Conservation (phyloP, 257 asterid species). For the Salvia miltiorrhiza region DNA sequence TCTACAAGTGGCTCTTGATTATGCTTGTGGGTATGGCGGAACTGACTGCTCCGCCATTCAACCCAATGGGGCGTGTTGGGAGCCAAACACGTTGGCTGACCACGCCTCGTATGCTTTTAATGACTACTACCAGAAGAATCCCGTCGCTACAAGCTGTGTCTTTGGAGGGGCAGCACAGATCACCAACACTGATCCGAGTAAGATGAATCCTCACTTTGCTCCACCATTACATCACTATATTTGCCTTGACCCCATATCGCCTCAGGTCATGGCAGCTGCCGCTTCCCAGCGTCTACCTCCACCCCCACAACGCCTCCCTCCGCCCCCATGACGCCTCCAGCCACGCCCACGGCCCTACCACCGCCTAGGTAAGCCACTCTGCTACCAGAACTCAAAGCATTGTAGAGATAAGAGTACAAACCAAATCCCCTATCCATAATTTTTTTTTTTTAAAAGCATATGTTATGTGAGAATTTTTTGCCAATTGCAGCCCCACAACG, state of each 20-base stretch:
- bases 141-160: slow-evolving; percentile 52
- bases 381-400: no score
- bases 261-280: slow-evolving; percentile 67
- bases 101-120: slow-evolving; percentile 72
- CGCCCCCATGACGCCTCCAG: slow-evolving; percentile 13
- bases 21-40: slow-evolving; percentile 82
- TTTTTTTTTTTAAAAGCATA: neutral
- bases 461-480: neutral
- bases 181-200: slow-evolving; percentile 55
- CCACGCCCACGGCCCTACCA: slow-evolving; percentile 11
- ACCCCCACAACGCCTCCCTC: slow-evolving; percentile 19
- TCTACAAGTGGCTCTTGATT: slow-evolving; percentile 73
- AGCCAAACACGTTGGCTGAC: slow-evolving; percentile 55
- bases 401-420: no score
- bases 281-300: slow-evolving; percentile 33
- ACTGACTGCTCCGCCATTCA: slow-evolving; percentile 70
- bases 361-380: slow-evolving; percentile 52
- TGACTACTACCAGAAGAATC: slow-evolving; percentile 64
- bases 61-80: slow-evolving; percentile 49
- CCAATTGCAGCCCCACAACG: slow-evolving; percentile 44
- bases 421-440: no score
- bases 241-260: neutral
- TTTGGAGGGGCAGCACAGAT: slow-evolving; percentile 64
- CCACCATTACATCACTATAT: neutral
- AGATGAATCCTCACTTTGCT: slow-evolving; percentile 11